phyloP scores from a whole-genome alignment of 1,139 yeast genomes.

The Candida sanyaensis region DNA sequence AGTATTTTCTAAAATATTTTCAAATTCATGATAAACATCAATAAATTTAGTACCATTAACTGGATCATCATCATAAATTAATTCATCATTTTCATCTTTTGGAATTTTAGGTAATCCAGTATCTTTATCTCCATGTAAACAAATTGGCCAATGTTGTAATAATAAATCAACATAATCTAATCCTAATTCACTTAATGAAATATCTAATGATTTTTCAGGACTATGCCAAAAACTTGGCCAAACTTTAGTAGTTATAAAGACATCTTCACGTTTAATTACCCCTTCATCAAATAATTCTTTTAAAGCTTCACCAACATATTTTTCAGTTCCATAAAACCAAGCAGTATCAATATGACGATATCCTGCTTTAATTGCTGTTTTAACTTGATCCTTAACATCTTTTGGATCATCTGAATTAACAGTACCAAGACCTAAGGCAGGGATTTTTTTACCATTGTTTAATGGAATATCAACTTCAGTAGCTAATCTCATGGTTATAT shows the following conservation, averaged over 20 bases:
- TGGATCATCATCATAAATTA: constrained; percentile 44
- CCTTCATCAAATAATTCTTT: constrained; percentile 50
- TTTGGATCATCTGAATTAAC: constrained; percentile 34
- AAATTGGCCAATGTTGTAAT: constrained; percentile 65
- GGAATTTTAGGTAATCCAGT: constrained; percentile 41
- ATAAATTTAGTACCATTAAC: constrained; percentile 39
- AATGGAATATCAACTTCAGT: constrained; percentile 24
- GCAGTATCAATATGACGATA: constrained; percentile 46
- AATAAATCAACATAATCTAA: constrained; percentile 60
- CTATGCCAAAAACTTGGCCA: constrained; percentile 48
- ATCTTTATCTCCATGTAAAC: constrained; percentile 32
- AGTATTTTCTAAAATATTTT: constrained; percentile 37
- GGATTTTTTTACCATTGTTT: constrained; percentile 34
- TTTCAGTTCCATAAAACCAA: constrained; percentile 53
- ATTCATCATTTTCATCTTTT: constrained; percentile 39
- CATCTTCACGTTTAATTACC: constrained; percentile 52
- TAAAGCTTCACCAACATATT: constrained; percentile 51
- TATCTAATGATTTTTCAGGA: constrained; percentile 40
- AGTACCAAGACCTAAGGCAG: constrained; percentile 45
- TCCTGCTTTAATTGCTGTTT: constrained; percentile 43
- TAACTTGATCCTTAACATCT: constrained; percentile 37
- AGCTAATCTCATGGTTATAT: constrained; percentile 16
- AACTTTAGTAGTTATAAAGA: constrained; percentile 62
- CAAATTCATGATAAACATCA: constrained; percentile 49
- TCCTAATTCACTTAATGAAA: constrained; percentile 40